phyloP scores from a whole-genome alignment of 2,329 filamentous ascomycete genomes.

The Talaromyces sp. region DNA sequence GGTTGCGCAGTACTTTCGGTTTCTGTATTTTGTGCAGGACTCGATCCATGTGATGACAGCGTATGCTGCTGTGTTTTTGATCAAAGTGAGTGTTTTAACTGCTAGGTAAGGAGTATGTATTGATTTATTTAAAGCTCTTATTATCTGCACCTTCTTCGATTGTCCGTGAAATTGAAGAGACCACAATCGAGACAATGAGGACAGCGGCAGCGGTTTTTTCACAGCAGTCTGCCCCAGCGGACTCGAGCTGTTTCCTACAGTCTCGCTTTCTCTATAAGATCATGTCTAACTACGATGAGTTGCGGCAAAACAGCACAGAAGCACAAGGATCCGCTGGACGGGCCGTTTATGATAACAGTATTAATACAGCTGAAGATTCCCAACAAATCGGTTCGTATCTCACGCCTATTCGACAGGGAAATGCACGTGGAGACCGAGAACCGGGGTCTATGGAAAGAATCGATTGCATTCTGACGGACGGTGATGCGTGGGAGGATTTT shows the following conservation, averaged over 20 bases:
- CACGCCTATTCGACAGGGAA: background rate
- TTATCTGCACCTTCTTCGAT: constrained; percentile 1
- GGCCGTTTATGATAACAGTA: background rate
- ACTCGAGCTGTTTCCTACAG: constrained; percentile 5
- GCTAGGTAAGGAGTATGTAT: no score
- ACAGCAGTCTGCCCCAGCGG: constrained; percentile 3
- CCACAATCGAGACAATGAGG: background rate
- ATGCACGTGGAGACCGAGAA: background rate
- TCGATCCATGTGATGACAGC: constrained; percentile 40
- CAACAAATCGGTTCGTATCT: background rate
- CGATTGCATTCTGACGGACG: background rate
- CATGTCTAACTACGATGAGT: constrained; percentile 4
- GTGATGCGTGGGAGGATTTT: background rate
- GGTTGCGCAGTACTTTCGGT: constrained; percentile 22
- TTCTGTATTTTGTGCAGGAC: constrained; percentile 36
- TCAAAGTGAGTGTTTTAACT: no score
- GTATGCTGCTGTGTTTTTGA: constrained; percentile 33
- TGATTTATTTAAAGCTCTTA: background rate
- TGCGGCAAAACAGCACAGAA: background rate
- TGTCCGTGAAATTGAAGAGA: background rate
- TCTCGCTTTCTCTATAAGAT: background rate
- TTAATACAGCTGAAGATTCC: background rate
- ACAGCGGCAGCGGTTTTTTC: constrained; percentile 1
- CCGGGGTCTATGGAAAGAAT: background rate
- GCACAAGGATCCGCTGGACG: background rate